Percentiles rank a stretch among this genome's conserved stretches.
These are phyloP conservation scores for Ormosia emarginata DNA, from an alignment of 306 rosid genomes.

Conservation along the genomic window DNA sequence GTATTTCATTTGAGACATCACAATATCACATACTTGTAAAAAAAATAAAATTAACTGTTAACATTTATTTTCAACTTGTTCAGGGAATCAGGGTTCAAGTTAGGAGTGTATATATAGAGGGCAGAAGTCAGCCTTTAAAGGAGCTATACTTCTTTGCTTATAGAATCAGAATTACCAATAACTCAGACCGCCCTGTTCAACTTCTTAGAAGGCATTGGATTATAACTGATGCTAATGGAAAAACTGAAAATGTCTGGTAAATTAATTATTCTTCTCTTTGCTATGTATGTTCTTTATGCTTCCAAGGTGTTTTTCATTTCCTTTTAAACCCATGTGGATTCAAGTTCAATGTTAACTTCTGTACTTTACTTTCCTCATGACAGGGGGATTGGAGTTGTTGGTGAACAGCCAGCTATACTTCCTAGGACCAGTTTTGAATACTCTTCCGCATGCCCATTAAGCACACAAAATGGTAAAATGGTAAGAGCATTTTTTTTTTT, in stretches of 20 bases:
- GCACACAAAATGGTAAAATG: slow-evolving; percentile 75
- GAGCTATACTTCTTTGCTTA: slow-evolving; percentile 67
- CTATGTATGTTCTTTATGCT: slow-evolving; percentile 10
- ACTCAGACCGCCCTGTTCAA: slow-evolving; percentile 62
- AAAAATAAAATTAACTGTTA: background rate
- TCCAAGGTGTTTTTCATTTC: background rate
- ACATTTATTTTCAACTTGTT: slow-evolving; percentile 10
- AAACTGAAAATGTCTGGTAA: slow-evolving; percentile 72
- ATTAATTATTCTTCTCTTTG: slow-evolving; percentile 21
- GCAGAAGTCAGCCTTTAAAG: slow-evolving; percentile 68
- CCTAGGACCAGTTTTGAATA: slow-evolving; percentile 71
- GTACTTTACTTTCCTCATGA: background rate
- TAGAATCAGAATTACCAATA: slow-evolving; percentile 66
- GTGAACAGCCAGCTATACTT: slow-evolving; percentile 83
- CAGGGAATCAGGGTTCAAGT: slow-evolving; percentile 88
- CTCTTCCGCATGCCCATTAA: slow-evolving; percentile 74
- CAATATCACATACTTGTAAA: background rate
- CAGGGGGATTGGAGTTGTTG: slow-evolving; percentile 85
- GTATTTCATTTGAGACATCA: background rate
- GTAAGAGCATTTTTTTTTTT: slow-evolving; percentile 36
- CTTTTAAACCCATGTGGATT: background rate
- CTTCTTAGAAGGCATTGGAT: slow-evolving; percentile 92
- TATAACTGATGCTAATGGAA: slow-evolving; percentile 68
- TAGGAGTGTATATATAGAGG: slow-evolving; percentile 67
- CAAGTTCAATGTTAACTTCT: background rate